A percentile compares a stretch with the other conserved stretches of the same genome.
These are phyloP conservation scores for Cicer bijugum DNA, from an alignment of 306 rosid genomes.

Conservation along the genomic window DNA sequence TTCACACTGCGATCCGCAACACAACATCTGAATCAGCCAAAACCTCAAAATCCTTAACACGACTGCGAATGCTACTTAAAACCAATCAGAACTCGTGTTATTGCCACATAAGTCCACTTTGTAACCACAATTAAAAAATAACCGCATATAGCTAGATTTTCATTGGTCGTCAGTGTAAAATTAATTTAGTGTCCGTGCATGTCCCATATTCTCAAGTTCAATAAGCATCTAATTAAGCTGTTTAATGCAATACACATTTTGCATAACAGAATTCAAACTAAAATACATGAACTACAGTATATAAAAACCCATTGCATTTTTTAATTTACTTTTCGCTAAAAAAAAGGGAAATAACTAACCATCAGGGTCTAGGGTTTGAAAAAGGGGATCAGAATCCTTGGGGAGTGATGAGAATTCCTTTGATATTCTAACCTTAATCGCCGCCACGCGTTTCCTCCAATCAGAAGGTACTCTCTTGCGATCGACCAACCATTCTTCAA, in stretches of 20 bases:
- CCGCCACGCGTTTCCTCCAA: conserved; percentile 85
- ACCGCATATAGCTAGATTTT: no score
- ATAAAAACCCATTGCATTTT: background rate
- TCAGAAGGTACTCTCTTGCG: conserved; percentile 86
- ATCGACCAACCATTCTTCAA: conserved; percentile 91
- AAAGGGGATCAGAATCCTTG: conserved; percentile 72
- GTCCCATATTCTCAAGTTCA: background rate
- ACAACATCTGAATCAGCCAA: no score
- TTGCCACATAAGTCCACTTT: no score
- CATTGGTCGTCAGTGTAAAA: no score
- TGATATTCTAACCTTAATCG: conserved; percentile 68
- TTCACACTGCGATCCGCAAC: no score
- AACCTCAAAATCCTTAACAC: no score
- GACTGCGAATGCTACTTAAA: no score
- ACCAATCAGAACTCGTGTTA: no score
- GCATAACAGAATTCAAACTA: conserved; percentile 8
- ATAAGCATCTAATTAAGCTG: background rate
- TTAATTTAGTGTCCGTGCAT: no score
- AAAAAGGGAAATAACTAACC: conserved; percentile 47
- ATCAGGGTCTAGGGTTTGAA: conserved; percentile 73
- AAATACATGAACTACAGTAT: background rate
- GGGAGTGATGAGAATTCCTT: conserved; percentile 81
- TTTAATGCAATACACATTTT: background rate
- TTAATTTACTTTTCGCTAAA: background rate
- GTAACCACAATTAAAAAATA: no score